Evolutionary conservation across 2,329 filamentous ascomycete species (phyloP).

Genomic region (Calonectria honghensis): DNA sequence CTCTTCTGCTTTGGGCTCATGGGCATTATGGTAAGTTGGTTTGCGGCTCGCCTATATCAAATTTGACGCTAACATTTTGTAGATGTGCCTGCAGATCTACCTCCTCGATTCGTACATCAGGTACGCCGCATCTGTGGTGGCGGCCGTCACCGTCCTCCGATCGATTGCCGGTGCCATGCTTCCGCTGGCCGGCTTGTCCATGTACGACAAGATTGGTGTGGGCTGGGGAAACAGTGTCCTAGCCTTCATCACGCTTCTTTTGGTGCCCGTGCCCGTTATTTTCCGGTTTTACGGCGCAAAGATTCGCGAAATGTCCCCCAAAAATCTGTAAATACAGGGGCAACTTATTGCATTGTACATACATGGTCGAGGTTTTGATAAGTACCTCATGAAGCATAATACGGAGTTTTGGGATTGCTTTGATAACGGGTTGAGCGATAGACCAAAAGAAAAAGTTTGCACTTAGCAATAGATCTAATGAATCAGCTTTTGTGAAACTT

Average conservation of each 20-base stretch:
- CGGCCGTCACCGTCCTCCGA: constrained; percentile 56
- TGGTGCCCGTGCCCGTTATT: constrained; percentile 45
- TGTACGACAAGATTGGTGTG: constrained; percentile 63
- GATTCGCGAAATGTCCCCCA: constrained; percentile 50
- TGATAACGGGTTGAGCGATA: not conserved
- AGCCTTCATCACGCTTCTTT: constrained; percentile 64
- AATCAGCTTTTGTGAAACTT: not conserved
- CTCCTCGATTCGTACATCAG: constrained; percentile 57
- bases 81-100: constrained; percentile 62
- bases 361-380: not conserved
- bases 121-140: constrained; percentile 57
- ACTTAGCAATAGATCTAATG: not conserved
- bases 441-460: not conserved
- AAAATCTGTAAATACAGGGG: constrained; percentile 44
- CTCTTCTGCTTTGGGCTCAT: constrained; percentile 68
- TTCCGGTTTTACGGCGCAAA: constrained; percentile 47
- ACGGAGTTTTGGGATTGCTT: not conserved
- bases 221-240: constrained; percentile 68
- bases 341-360: constrained; percentile 6
- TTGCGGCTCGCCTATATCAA: not conserved
- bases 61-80: not conserved
- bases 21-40: constrained; percentile 60
- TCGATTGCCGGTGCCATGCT: constrained; percentile 81
- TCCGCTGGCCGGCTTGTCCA: constrained; percentile 72
- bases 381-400: not conserved